These are phyloP conservation scores for Colletotrichum navitas DNA, from an alignment of 2,329 filamentous ascomycete species.

Conservation along the genomic window DNA sequence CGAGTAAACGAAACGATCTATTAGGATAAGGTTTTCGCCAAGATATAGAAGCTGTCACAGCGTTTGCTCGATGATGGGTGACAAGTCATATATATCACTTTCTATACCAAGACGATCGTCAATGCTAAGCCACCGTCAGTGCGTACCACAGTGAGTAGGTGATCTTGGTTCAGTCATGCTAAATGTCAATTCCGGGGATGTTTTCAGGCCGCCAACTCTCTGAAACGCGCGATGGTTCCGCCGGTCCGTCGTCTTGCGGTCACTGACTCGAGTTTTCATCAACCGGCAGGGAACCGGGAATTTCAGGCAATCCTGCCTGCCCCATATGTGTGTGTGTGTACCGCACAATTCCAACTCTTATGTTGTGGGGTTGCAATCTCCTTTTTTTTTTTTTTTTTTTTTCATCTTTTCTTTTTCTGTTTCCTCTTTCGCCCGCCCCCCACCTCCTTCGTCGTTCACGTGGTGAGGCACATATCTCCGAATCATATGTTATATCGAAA, in stretches of 20 bases:
- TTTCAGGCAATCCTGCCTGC: too few species aligned
- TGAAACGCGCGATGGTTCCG: slow-evolving; percentile 25
- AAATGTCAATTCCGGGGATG: background rate
- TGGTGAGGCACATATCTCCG: background rate
- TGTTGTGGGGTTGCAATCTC: slow-evolving; percentile 11
- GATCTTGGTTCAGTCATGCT: background rate
- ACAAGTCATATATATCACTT: background rate
- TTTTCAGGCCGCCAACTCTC: slow-evolving; percentile 7
- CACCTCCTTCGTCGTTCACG: background rate
- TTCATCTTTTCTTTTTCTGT: background rate
- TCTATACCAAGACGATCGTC: background rate
- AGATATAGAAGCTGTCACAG: background rate
- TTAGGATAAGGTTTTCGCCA: background rate
- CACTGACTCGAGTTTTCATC: slow-evolving; percentile 28
- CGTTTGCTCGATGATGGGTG: background rate
- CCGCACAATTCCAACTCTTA: slow-evolving; percentile 1
- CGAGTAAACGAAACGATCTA: background rate
- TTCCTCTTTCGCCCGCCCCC: too few species aligned
- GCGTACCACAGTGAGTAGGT: background rate
- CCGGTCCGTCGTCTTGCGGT: background rate
- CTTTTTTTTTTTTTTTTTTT: too few species aligned
- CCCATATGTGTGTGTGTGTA: background rate
- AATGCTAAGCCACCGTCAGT: background rate
- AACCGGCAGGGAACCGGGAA: slow-evolving; percentile 19
- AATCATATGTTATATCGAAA: background rate